A percentile compares a stretch with the other conserved stretches of the same genome.
Evolutionary conservation across 176 grass and related monocot species (phyloP).

Genomic region (Bonia amplexicaulis): DNA sequence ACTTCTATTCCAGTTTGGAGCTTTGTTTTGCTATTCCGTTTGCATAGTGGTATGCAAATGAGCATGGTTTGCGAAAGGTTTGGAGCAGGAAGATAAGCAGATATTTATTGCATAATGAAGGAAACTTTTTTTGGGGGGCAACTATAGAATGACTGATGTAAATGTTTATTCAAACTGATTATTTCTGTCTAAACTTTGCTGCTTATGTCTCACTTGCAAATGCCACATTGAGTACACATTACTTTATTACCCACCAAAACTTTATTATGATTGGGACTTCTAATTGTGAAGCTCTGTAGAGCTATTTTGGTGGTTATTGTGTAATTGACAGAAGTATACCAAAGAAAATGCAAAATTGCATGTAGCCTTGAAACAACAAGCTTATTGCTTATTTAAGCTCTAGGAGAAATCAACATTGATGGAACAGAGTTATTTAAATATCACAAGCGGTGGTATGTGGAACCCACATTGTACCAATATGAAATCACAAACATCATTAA

Average conservation of each 20-base stretch:
- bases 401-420: background rate
- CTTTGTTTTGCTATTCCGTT: background rate
- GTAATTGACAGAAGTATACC: background rate
- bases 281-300: background rate
- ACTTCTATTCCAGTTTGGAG: background rate
- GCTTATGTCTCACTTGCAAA: background rate
- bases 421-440: background rate
- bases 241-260: background rate
- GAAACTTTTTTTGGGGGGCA: background rate
- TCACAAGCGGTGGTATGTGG: background rate
- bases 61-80: background rate
- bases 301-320: background rate
- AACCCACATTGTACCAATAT: too few relatives aligned
- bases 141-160: background rate
- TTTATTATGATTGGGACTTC: background rate
- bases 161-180: background rate
- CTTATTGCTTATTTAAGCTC: background rate
- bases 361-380: background rate
- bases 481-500: too few relatives aligned
- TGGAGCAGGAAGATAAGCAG: background rate
- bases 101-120: background rate
- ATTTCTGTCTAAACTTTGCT: background rate
- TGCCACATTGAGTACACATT: background rate
- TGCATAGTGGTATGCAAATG: background rate
- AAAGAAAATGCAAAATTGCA: background rate